Evolutionary conservation across 305 asterid genomes (phyloP), one percentile per base, ranked within the genome.

Genomic region (Fraxinus velutina): DNA sequence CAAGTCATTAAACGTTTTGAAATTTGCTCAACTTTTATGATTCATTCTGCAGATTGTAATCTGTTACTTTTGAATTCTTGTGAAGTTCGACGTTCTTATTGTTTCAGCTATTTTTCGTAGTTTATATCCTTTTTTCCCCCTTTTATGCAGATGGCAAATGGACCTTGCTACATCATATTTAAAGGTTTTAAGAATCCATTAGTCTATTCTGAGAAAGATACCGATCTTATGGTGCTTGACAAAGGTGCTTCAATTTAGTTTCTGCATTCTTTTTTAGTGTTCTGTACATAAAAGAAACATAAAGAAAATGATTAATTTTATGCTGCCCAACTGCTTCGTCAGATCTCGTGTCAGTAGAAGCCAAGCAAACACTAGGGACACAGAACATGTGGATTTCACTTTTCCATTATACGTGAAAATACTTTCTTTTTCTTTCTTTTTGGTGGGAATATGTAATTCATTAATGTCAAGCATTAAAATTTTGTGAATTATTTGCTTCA

Each of bases 161-260:
- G 81, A 62, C 87, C 96, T 64, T 91, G 89, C 90, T 85, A 85
- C 85, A 72, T 95, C 84, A 83, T 91, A 83, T 92, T 90, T 81
- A 88, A 85, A 86, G 98, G 93, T 76, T 87, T 89, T 79, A 86
- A 87, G 83, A 89, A 86, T 83, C 93, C 93, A 70, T 64, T 85
- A 73, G 79, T 91, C 87, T 90, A 80, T 87, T 86, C 86, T 60
- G 90, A 81, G 73, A 80, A 84, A 83, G 92, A 90, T 79, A 87
- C 81, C 8, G 90, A 90, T 86, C 83, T 89, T 77, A 80, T 80
- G 85, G 83, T 82, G 86, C 96, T 93, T 80, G 93, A 92, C 77
- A 83, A 86, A 89, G 97, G 99, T 94, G 85, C 83, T 77, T 80
- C 19, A 60, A 72, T 19, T 82, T 77, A 77, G 33, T 60, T 77